These are phyloP conservation scores for Stromatinia cepivora DNA, from an alignment of 2,329 filamentous ascomycete species.

Conservation along the genomic window DNA sequence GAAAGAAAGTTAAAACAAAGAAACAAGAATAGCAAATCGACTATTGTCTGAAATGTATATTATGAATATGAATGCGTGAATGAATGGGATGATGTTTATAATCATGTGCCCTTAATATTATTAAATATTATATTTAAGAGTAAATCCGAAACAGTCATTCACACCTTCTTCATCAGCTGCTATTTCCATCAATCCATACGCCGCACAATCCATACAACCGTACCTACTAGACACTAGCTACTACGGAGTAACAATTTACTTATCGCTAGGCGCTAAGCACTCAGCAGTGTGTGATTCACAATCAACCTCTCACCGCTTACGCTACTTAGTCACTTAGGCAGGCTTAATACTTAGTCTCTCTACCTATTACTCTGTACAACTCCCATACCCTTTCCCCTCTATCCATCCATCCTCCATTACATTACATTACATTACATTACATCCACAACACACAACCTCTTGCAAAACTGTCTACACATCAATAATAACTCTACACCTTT, in stretches of 20 bases:
- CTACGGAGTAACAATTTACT: neutral
- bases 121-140: too few relatives aligned
- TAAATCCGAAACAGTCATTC: constrained; percentile 14
- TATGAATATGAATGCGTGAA: neutral
- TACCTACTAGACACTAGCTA: neutral
- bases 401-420: constrained; percentile 15
- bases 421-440: constrained; percentile 13
- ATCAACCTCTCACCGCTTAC: constrained; percentile 21
- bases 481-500: neutral
- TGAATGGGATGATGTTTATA: neutral
- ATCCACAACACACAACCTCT: neutral
- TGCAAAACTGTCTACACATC: neutral
- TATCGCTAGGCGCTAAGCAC: neutral
- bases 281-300: constrained; percentile 6
- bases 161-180: constrained; percentile 6
- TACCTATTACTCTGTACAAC: neutral
- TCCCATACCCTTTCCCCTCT: constrained; percentile 4
- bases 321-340: constrained; percentile 5
- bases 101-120: constrained; percentile 7
- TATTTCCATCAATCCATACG: too few relatives aligned
- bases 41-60: too few relatives aligned
- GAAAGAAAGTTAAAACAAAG: neutral
- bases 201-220: neutral
- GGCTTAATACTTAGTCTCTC: constrained; percentile 9
- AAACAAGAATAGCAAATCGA: neutral